Percentiles rank a stretch among this genome's conserved stretches.
phyloP scores from a whole-genome alignment of 768 basidiomycete genomes.

The Polyporus arcularius region DNA sequence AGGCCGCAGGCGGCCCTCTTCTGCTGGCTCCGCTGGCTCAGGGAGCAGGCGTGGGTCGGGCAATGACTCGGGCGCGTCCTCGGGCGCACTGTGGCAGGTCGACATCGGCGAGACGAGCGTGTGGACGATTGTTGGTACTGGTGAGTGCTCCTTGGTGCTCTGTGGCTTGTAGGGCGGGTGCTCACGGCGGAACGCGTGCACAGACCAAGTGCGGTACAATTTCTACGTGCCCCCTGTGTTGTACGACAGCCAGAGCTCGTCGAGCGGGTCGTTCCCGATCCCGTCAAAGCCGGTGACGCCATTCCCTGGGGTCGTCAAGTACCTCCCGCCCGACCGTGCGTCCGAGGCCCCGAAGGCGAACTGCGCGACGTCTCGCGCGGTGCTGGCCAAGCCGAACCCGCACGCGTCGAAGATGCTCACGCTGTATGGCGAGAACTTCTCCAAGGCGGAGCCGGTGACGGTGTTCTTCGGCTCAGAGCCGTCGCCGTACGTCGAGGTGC shows the following conservation, averaged over 20 bases:
- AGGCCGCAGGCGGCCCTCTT: slow-evolving; percentile 71
- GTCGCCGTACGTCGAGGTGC: slow-evolving; percentile 84
- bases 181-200: slow-evolving; percentile 12
- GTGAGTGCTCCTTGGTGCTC: slow-evolving; percentile 43
- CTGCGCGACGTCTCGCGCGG: slow-evolving; percentile 63
- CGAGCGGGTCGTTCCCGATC: slow-evolving; percentile 68
- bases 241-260: slow-evolving; percentile 77
- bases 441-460: slow-evolving; percentile 75
- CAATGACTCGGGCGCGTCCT: slow-evolving; percentile 69
- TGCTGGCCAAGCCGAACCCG: slow-evolving; percentile 75
- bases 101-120: slow-evolving; percentile 93
- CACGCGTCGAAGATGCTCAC: slow-evolving; percentile 81
- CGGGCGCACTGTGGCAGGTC: slow-evolving; percentile 83
- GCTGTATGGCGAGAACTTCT: slow-evolving; percentile 88
- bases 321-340: slow-evolving; percentile 86
- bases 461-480: slow-evolving; percentile 89
- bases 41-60: slow-evolving; percentile 60
- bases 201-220: slow-evolving; percentile 91
- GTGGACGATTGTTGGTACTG: slow-evolving; percentile 93
- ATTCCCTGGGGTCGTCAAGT: slow-evolving; percentile 86
- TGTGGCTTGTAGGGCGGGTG: background rate
- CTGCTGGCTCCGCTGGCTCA: slow-evolving; percentile 55
- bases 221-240: slow-evolving; percentile 88
- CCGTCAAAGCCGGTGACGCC: slow-evolving; percentile 84
- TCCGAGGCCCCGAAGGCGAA: slow-evolving; percentile 79